Evolutionary conservation across 345 rosid genomes (phyloP), one percentile per base, ranked within the genome.

Genomic region (Moringa oleifera): DNA sequence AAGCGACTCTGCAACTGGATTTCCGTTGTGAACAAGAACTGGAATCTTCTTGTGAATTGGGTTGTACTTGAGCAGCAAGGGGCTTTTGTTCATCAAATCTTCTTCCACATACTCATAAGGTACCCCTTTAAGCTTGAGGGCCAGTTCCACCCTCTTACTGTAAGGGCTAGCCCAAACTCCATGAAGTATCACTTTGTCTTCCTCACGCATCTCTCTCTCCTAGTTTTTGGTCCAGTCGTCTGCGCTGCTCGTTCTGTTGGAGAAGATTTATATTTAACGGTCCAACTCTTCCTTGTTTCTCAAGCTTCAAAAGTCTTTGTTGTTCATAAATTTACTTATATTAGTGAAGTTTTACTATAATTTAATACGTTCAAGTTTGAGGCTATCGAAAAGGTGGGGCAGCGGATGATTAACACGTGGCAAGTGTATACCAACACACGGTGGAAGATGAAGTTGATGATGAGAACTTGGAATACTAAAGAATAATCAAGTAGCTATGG

Each of bases 21-120:
- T 79, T 45, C 77, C 82, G 47, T 73, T 71, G 71, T 84, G 85
- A 53, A 80, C 76, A 8, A 78, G 74, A 50, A 80, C 68, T 9
- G 85, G 81, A 7, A 81, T 68, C 68, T 72, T 77, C 68, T 74
- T 68, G 71, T 71, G 56, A 55, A 79, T 71, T 25, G 77, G 82
- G 45, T 82, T 82, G 64, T 62, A 67, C 6, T 20, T 58, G 5
- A 80, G 70, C 51, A 79, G 73, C 45, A 23, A 25, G 33, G 59
- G 63, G 63, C 80, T 79, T 63, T 79, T 77, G 77, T 75, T 72
- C 7, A 12, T 57, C 20, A 81, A 59, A 62, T 83, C 85, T 74
- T 83, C 83, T 59, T 76, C 85, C 15, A 76, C 71, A 51, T 65
- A 41, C 17, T 70, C 70, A 45, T 69, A 80, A 6, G 70, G 67